These are phyloP conservation scores for Erodium trifolium DNA, from an alignment of 441 rosid species.

Conservation along the genomic window DNA sequence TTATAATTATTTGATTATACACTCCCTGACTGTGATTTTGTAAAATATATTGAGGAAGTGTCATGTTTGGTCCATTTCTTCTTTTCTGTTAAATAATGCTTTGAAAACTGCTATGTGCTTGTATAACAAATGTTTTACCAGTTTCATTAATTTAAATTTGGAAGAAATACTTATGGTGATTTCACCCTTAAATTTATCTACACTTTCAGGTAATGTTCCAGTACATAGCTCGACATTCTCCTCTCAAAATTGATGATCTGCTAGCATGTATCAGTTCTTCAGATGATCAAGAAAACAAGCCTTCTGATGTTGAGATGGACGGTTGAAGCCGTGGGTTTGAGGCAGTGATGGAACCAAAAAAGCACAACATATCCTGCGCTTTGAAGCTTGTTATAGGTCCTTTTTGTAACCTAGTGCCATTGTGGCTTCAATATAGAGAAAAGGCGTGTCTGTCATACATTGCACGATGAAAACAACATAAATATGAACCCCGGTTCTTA, in stretches of 20 bases:
- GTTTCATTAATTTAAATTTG: not conserved
- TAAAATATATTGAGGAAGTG: too few relatives aligned
- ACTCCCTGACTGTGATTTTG: not conserved
- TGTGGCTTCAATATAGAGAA: not conserved
- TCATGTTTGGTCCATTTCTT: too few relatives aligned
- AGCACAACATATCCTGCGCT: not conserved
- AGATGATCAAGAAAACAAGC: constrained; percentile 38
- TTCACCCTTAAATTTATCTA: not conserved
- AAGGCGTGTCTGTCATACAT: not conserved
- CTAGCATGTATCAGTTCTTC: constrained; percentile 42
- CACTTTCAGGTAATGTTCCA: constrained; percentile 70
- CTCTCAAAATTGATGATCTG: constrained; percentile 68
- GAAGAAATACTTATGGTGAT: not conserved
- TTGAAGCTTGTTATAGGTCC: not conserved
- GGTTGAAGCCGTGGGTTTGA: constrained; percentile 26
- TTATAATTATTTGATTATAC: not conserved
- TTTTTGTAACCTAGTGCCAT: not conserved
- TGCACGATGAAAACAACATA: not conserved
- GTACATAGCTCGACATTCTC: constrained; percentile 58
- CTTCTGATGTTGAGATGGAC: constrained; percentile 59
- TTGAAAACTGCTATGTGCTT: too few relatives aligned
- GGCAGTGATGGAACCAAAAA: not conserved
- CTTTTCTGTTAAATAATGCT: too few relatives aligned
- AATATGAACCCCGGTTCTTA: not conserved
- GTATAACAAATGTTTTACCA: not conserved